Percentiles rank a stretch among this genome's conserved stretches.
phyloP scores from a whole-genome alignment of 2,329 filamentous ascomycete genomes.

The Aspergillus tamarii region DNA sequence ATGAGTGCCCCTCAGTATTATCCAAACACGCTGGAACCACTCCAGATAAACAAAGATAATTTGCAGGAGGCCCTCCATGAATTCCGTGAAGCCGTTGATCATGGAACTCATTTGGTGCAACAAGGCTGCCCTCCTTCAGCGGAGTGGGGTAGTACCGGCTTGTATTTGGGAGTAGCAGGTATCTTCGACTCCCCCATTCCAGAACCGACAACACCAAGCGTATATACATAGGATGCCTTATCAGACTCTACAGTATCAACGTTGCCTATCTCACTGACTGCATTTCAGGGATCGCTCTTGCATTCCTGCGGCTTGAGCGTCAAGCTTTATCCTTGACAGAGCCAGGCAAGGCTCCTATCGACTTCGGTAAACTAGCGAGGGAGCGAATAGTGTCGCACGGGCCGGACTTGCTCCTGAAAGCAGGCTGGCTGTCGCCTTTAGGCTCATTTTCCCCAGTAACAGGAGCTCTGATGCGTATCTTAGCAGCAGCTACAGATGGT shows the following conservation, averaged over 20 bases:
- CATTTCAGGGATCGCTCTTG: slow-evolving; percentile 38
- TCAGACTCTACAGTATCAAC: slow-evolving; percentile 1
- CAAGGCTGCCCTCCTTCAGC: slow-evolving; percentile 26
- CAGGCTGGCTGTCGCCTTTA: slow-evolving; percentile 38
- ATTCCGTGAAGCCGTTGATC: slow-evolving; percentile 33
- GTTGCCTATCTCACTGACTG: slow-evolving; percentile 2
- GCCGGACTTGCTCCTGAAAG: slow-evolving; percentile 28
- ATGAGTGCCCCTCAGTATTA: slow-evolving; percentile 29
- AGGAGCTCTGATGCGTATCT: slow-evolving; percentile 26
- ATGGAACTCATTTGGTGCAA: slow-evolving; percentile 32
- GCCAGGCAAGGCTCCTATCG: slow-evolving; percentile 15
- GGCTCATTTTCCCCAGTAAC: slow-evolving; percentile 35
- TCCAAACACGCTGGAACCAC: slow-evolving; percentile 28
- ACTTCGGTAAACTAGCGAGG: slow-evolving; percentile 32
- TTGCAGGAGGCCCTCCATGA: slow-evolving; percentile 29
- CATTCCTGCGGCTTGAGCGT: slow-evolving; percentile 42
- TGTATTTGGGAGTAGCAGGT: slow-evolving; percentile 39
- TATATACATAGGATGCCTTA: not conserved
- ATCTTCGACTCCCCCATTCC: slow-evolving; percentile 10
- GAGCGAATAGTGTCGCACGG: slow-evolving; percentile 31
- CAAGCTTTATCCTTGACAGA: slow-evolving; percentile 33
- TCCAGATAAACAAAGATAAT: slow-evolving; percentile 20
- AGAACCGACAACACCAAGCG: not conserved
- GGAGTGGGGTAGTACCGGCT: slow-evolving; percentile 29
- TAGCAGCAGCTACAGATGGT: slow-evolving; percentile 17